Evolutionary conservation across 169 alveolate genomes (phyloP).

Genomic region (Cryptosporidium parvum): DNA sequence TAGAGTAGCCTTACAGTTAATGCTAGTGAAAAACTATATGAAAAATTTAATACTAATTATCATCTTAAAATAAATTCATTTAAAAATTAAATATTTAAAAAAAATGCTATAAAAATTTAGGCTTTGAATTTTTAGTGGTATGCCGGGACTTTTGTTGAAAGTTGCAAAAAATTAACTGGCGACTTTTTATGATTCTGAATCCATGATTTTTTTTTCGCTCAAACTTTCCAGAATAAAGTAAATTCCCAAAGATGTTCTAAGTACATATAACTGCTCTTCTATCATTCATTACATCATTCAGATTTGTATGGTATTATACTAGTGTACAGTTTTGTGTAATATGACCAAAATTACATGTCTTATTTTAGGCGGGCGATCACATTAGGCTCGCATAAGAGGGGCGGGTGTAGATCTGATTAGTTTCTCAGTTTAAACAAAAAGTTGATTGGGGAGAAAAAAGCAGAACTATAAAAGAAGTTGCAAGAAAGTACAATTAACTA

Average conservation of each 20-base stretch:
- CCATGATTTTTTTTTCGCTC: neutral
- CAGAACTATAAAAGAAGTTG: neutral
- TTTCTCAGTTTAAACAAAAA: conserved; percentile 1
- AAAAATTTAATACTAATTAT: neutral
- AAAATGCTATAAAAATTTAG: neutral
- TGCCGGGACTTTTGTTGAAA: neutral
- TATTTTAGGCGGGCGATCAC: conserved; percentile 62
- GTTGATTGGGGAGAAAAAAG: conserved; percentile 19
- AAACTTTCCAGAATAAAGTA: neutral
- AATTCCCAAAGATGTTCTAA: neutral
- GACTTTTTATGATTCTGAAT: neutral
- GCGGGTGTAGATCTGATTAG: conserved; percentile 75
- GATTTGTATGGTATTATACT: no score
- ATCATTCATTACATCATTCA: neutral
- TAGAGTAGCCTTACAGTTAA: neutral
- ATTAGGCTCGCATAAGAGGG: conserved; percentile 23
- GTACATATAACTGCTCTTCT: no score
- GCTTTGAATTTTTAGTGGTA: neutral
- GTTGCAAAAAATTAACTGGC: neutral
- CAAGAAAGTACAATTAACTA: neutral
- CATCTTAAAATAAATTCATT: neutral
- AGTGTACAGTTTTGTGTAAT: conserved; percentile 56
- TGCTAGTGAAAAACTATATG: neutral
- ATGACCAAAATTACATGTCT: conserved; percentile 56
- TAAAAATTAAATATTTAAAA: no score